Evolutionary conservation across 805 yeast genomes (phyloP).

Genomic region (Yarrowia sp.): DNA sequence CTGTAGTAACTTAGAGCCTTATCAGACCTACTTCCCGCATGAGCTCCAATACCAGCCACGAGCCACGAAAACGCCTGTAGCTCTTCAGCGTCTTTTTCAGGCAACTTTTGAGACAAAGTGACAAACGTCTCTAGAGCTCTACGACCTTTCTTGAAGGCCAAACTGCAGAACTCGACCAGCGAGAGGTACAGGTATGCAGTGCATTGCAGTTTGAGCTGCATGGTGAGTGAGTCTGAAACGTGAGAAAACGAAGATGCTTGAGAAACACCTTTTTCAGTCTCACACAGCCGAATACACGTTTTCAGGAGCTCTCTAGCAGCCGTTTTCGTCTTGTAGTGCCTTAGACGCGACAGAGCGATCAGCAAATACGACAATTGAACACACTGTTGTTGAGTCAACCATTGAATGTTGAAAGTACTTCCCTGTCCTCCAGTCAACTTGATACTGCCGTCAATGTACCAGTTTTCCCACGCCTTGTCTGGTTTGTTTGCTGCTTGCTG

Average conservation of each 20-base stretch:
- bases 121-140: slow-evolving; percentile 5
- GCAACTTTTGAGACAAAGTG: not conserved
- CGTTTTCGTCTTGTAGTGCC: slow-evolving; percentile 3
- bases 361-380: not conserved
- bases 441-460: slow-evolving; percentile 22
- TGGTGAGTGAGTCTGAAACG: not conserved
- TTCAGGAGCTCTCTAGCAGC: not conserved
- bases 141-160: slow-evolving; percentile 17
- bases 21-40: not conserved
- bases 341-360: not conserved
- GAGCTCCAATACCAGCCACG: slow-evolving; percentile 1
- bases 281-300: not conserved
- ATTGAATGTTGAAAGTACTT: slow-evolving; percentile 9
- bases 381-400: slow-evolving; percentile 14
- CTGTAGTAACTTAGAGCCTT: not conserved
- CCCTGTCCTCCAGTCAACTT: slow-evolving; percentile 10
- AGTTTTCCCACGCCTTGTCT: slow-evolving; percentile 24
- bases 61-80: slow-evolving; percentile 9
- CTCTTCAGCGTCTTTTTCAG: not conserved
- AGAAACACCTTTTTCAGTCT: not conserved
- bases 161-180: slow-evolving; percentile 9
- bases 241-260: not conserved
- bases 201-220: slow-evolving; percentile 7
- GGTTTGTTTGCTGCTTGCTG: slow-evolving; percentile 14
- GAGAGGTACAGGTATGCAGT: slow-evolving; percentile 6